phyloP scores from a whole-genome alignment of 805 yeast genomes.

The Hyphopichia homilentoma region DNA sequence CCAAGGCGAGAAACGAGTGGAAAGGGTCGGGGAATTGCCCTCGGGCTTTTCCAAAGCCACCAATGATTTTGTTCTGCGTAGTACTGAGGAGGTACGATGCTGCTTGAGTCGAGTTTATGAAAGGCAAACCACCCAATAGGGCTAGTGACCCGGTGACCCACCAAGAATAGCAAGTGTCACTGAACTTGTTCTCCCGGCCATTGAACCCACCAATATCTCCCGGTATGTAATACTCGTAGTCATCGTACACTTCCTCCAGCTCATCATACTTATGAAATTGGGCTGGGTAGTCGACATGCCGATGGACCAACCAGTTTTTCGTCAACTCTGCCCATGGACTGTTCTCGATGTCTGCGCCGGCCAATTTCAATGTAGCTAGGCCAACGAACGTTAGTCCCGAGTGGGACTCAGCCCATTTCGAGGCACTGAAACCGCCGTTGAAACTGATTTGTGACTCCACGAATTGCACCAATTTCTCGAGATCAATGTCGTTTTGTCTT shows the following conservation, averaged over 20 bases:
- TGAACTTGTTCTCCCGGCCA: constrained; percentile 80
- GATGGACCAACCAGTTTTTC: constrained; percentile 55
- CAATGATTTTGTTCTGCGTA: constrained; percentile 62
- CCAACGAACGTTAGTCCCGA: constrained; percentile 89
- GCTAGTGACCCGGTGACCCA: constrained; percentile 68
- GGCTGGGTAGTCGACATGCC: constrained; percentile 50
- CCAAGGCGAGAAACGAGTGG: constrained; percentile 62
- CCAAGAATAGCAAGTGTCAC: constrained; percentile 86
- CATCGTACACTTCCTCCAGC: constrained; percentile 11
- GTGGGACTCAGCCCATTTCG: constrained; percentile 61
- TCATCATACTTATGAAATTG: constrained; percentile 22
- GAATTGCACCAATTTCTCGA: constrained; percentile 33
- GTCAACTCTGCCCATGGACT: constrained; percentile 30
- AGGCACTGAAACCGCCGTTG: constrained; percentile 73
- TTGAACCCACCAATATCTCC: constrained; percentile 75
- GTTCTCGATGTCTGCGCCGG: constrained; percentile 6
- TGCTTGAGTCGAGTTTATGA: constrained; percentile 35
- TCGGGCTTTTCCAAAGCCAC: constrained; percentile 75
- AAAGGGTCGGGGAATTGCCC: constrained; percentile 66
- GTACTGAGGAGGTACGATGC: constrained; percentile 42
- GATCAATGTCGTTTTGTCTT: constrained; percentile 38
- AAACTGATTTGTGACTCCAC: constrained; percentile 24
- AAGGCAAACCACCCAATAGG: constrained; percentile 30
- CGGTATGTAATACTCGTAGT: constrained; percentile 35
- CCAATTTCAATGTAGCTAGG: constrained; percentile 52